These are phyloP conservation scores for Plantago coronopus DNA, from an alignment of 305 asterid species.

Conservation along the genomic window DNA sequence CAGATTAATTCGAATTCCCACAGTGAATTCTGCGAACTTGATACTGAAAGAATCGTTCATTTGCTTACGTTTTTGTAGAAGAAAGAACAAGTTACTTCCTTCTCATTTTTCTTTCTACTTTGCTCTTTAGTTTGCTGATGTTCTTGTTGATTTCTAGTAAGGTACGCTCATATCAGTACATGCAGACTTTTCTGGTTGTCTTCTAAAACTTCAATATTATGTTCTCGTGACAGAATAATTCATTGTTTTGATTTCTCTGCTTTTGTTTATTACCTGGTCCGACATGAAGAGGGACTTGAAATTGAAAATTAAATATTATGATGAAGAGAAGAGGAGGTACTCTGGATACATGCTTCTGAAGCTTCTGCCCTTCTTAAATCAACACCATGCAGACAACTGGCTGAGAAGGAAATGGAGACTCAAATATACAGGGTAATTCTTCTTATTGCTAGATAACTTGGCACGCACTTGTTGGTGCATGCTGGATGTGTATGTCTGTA, in stretches of 20 bases:
- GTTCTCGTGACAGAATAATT: conserved; percentile 3
- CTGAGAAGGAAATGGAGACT: conserved; percentile 68
- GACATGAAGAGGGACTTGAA: conserved; percentile 35
- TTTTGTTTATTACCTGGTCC: conserved; percentile 23
- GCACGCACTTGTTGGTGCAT: not conserved
- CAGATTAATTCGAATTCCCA: too few relatives aligned
- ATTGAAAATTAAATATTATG: conserved; percentile 20
- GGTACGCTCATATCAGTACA: conserved; percentile 59
- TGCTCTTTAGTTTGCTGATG: too few relatives aligned
- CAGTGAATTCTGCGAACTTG: too few relatives aligned
- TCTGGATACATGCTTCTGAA: conserved; percentile 40
- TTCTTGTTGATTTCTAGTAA: conserved; percentile 26
- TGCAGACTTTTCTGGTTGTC: not conserved
- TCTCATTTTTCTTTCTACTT: too few relatives aligned
- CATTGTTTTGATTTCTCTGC: not conserved
- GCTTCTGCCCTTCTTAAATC: conserved; percentile 58
- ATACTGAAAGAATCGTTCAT: too few relatives aligned
- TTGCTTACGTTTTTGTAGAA: too few relatives aligned
- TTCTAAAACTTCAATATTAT: not conserved
- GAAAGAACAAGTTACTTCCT: too few relatives aligned
- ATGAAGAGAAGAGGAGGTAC: conserved; percentile 38
- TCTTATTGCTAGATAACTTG: conserved; percentile 4
- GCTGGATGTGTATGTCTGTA: not conserved
- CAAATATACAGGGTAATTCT: conserved; percentile 44
- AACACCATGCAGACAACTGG: conserved; percentile 41